A percentile compares a stretch with the other conserved stretches of the same genome.
Conservation (phyloP, 1,284 basidiomycete species). For the Meripilus lineatus region DNA sequence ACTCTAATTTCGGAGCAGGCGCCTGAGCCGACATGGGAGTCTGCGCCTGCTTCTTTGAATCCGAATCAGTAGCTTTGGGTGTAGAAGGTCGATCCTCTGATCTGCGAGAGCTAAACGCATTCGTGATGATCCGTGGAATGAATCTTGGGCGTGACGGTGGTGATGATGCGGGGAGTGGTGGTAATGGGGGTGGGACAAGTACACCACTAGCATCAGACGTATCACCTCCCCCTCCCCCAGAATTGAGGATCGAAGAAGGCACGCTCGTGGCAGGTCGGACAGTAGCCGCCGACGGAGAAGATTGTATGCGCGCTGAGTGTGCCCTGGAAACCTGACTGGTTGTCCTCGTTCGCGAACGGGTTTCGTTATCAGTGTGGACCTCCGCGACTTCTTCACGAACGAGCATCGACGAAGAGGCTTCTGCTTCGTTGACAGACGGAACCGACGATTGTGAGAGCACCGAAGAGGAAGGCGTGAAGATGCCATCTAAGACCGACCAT, state of each 20-base stretch:
- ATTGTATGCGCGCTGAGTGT: conserved; percentile 20
- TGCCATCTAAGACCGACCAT: conserved; percentile 50
- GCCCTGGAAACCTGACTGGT: conserved; percentile 24
- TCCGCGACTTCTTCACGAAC: conserved; percentile 15
- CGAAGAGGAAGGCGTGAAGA: conserved; percentile 29
- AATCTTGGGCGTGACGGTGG: conserved; percentile 50
- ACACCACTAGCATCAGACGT: no score
- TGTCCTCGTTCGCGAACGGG: conserved; percentile 17
- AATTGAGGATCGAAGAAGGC: no score
- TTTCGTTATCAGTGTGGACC: conserved; percentile 15
- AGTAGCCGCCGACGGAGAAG: conserved; percentile 11
- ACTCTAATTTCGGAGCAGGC: conserved; percentile 81
- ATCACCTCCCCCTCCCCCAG: no score
- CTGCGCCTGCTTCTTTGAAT: conserved; percentile 14
- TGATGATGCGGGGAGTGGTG: conserved; percentile 28
- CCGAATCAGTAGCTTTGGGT: conserved; percentile 20
- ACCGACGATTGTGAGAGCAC: conserved; percentile 21
- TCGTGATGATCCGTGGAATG: conserved; percentile 64
- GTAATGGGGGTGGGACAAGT: conserved; percentile 25
- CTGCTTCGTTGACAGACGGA: conserved; percentile 18
- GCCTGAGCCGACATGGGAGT: conserved; percentile 33
- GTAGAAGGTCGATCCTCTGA: conserved; percentile 48
- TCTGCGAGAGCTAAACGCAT: conserved; percentile 54
- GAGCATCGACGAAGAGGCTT: no score
- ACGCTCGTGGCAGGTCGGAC: no score